A percentile compares a stretch with the other conserved stretches of the same genome.
Conservation (phyloP, 495 filamentous ascomycete genomes). For the Aspergillus baeticus region DNA sequence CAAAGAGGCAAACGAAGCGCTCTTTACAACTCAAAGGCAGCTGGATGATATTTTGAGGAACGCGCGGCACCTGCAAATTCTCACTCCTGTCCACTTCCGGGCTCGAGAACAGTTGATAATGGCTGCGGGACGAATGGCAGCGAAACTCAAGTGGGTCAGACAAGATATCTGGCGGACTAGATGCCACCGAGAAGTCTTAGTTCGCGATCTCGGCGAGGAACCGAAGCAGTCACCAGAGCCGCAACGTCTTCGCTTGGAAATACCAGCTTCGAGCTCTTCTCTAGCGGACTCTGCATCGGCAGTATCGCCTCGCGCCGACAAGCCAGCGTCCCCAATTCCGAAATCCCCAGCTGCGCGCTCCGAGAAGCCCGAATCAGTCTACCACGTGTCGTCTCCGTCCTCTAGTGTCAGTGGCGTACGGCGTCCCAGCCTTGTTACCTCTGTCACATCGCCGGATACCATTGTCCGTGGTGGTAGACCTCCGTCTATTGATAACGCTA, state of each 20-base stretch:
- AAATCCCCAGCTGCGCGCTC: conserved; percentile 1
- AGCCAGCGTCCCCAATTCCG: background rate
- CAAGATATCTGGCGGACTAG: conserved; percentile 91
- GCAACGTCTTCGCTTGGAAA: conserved; percentile 20
- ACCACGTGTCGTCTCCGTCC: conserved; percentile 17
- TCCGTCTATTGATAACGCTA: conserved; percentile 26
- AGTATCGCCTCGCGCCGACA: conserved; percentile 5
- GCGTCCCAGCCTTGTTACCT: conserved; percentile 37
- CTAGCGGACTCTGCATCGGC: background rate
- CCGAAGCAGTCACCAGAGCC: conserved; percentile 21
- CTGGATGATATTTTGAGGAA: conserved; percentile 83
- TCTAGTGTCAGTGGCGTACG: conserved; percentile 28
- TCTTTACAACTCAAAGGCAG: conserved; percentile 68
- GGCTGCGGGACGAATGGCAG: conserved; percentile 80
- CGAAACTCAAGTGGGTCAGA: conserved; percentile 87
- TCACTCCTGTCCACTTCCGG: conserved; percentile 83
- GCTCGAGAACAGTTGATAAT: conserved; percentile 83
- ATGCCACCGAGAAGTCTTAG: conserved; percentile 86
- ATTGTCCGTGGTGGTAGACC: conserved; percentile 26
- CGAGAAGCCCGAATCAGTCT: conserved; percentile 11
- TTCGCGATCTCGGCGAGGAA: conserved; percentile 78
- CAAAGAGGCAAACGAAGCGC: conserved; percentile 75
- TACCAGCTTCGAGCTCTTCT: conserved; percentile 10
- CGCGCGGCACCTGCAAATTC: conserved; percentile 85
- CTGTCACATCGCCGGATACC: conserved; percentile 32